Percentiles rank a stretch among this genome's conserved stretches.
Conservation (phyloP, 306 rosid species). For the Rubus idaeus region DNA sequence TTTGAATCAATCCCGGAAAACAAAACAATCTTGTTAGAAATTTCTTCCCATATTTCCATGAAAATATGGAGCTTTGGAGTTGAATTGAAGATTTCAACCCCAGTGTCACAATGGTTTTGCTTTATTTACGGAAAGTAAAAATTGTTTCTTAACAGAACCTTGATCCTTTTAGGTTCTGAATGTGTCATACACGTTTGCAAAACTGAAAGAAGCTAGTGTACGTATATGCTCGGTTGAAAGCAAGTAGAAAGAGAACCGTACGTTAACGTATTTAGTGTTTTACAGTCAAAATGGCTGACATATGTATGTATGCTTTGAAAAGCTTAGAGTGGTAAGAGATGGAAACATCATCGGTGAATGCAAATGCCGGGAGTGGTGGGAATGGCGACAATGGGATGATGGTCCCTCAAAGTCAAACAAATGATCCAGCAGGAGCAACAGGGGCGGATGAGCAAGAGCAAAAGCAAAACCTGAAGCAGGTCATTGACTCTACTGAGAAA, state of each 20-base stretch:
- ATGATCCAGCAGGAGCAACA: constrained; percentile 42
- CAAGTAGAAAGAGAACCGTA: too few species aligned
- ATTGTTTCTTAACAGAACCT: not conserved
- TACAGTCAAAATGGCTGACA: not conserved
- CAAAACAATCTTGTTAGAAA: too few species aligned
- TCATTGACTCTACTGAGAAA: constrained; percentile 76
- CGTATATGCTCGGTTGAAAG: too few species aligned
- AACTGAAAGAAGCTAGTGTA: too few species aligned
- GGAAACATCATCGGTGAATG: constrained; percentile 57
- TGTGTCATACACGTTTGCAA: not conserved
- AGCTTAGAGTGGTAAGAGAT: constrained; percentile 24
- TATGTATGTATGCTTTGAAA: not conserved
- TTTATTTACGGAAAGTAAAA: too few species aligned
- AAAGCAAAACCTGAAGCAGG: constrained; percentile 76
- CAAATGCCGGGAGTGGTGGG: constrained; percentile 52
- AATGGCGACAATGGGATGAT: constrained; percentile 67
- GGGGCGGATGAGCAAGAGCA: constrained; percentile 50
- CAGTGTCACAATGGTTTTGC: too few species aligned
- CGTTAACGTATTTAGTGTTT: not conserved
- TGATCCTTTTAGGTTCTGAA: not conserved
- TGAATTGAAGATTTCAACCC: too few species aligned
- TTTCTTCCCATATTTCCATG: too few species aligned
- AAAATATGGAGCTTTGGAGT: not conserved
- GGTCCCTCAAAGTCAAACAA: constrained; percentile 35
- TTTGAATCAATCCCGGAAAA: not conserved